These are phyloP conservation scores for Corchorus capsularis DNA, from an alignment of 345 rosid species.

Conservation along the genomic window DNA sequence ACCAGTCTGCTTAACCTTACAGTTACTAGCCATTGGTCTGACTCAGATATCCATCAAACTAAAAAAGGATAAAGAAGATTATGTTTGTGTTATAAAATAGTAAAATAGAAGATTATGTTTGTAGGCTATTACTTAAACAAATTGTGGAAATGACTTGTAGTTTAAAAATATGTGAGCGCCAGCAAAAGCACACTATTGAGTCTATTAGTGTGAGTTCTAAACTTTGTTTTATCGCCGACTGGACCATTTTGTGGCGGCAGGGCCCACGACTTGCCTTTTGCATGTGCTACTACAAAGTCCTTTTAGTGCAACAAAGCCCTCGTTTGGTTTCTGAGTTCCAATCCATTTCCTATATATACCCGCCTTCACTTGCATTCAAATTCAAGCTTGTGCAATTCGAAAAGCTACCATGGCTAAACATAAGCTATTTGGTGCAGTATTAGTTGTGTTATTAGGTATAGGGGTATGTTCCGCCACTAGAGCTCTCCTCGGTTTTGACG, in stretches of 20 bases:
- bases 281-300: constrained; percentile 29
- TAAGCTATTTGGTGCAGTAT: constrained; percentile 23
- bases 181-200: constrained; percentile 18
- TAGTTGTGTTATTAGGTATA: constrained; percentile 38
- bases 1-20: not conserved
- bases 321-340: constrained; percentile 18
- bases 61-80: not conserved
- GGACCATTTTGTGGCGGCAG: not conserved
- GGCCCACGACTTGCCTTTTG: constrained; percentile 17
- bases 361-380: constrained; percentile 7
- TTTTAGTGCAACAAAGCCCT: not conserved
- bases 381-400: not conserved
- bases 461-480: constrained; percentile 44
- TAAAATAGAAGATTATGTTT: not conserved
- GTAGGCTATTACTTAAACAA: not conserved
- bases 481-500: constrained; percentile 38
- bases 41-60: constrained; percentile 21
- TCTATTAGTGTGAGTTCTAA: constrained; percentile 8
- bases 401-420: constrained; percentile 32
- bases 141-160: not conserved
- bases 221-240: not conserved
- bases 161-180: constrained; percentile 9
- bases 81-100: not conserved
- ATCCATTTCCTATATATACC: constrained; percentile 38
- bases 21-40: constrained; percentile 14